Evolutionary conservation across 345 rosid genomes (phyloP).

Genomic region (Rubroshorea leprosula): DNA sequence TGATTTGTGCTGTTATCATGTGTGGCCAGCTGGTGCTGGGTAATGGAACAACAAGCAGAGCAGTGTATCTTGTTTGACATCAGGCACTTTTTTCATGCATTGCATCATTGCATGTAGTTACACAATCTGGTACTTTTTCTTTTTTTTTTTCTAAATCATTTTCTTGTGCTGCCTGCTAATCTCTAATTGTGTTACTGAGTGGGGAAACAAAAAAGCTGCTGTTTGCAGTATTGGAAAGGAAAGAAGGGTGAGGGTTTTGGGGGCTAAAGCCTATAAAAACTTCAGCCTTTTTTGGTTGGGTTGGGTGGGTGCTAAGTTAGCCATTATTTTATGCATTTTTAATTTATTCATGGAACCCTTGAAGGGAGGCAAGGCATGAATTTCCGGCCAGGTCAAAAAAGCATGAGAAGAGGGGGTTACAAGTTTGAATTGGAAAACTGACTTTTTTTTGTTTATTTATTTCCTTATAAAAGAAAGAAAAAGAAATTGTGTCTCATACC

Average conservation of each 20-base stretch:
- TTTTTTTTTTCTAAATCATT: neutral
- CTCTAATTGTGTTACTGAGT: neutral
- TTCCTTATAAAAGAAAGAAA: too few species aligned
- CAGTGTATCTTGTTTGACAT: too few species aligned
- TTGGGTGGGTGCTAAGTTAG: too few species aligned
- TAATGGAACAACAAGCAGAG: too few species aligned
- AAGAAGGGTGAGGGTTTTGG: neutral
- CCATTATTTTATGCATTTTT: constrained; percentile 2
- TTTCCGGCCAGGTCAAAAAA: constrained; percentile 51
- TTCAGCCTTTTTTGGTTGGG: neutral
- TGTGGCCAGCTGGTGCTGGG: too few species aligned
- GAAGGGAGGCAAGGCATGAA: constrained; percentile 57
- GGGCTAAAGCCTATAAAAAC: neutral
- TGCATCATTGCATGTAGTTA: neutral
- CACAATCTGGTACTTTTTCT: neutral
- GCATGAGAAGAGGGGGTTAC: too few species aligned
- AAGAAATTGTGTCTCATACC: too few species aligned
- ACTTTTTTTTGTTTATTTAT: too few species aligned
- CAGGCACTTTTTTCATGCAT: neutral
- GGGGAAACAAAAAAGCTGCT: neutral
- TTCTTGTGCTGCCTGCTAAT: neutral
- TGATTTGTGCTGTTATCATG: too few species aligned
- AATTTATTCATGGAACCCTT: constrained; percentile 46
- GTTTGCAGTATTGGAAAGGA: neutral
- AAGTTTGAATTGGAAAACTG: too few species aligned